Conservation (phyloP, 139 green algal species). For the Micractinium conductrix region DNA sequence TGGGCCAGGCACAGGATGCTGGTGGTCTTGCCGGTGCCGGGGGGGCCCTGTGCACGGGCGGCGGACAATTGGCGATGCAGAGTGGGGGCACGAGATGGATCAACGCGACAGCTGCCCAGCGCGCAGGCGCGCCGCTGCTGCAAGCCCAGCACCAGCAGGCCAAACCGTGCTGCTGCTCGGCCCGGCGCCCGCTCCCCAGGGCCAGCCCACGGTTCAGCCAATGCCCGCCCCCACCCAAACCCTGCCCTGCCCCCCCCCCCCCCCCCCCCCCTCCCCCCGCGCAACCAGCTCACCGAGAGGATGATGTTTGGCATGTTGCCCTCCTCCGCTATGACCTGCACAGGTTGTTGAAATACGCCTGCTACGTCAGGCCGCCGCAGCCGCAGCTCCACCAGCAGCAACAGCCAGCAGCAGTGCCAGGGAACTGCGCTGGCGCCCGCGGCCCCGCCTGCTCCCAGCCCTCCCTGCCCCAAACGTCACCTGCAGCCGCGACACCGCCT, state of each 20-base stretch:
- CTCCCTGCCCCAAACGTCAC: too few relatives aligned
- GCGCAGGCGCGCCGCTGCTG: too few relatives aligned
- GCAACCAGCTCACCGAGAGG: constrained; percentile 68
- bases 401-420: too few relatives aligned
- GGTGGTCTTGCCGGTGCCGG: constrained; percentile 98
- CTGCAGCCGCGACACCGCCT: constrained; percentile 91
- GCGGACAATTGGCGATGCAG: not conserved
- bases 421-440: too few relatives aligned
- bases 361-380: too few relatives aligned
- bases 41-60: constrained; percentile 80
- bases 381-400: too few relatives aligned
- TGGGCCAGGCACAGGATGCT: constrained; percentile 91
- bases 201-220: too few relatives aligned
- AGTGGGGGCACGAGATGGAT: not conserved
- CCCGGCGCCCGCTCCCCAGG: too few relatives aligned
- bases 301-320: constrained; percentile 99
- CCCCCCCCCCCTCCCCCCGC: not conserved
- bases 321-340: constrained; percentile 91
- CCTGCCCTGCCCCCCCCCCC: not conserved
- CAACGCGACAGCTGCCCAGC: not conserved
- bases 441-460: too few relatives aligned
- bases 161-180: not conserved
- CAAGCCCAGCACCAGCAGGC: not conserved
- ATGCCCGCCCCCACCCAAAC: not conserved
- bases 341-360: too few relatives aligned